Evolutionary conservation across 2,329 filamentous ascomycete genomes (phyloP).

Genomic region (Colletotrichum scovillei): DNA sequence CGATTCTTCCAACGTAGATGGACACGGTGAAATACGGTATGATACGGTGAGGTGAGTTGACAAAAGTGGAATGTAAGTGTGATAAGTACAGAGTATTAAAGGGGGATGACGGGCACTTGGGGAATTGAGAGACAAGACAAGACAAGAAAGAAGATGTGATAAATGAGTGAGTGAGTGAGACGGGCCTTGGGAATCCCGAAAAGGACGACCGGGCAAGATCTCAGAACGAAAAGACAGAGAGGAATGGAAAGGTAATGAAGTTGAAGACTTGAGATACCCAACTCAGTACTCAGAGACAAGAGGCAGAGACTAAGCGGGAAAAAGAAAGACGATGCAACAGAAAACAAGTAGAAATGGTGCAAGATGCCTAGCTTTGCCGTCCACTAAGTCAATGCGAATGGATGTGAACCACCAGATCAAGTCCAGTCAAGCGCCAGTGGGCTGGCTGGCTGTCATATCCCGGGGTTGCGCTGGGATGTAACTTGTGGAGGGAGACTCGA

Average conservation of each 20-base stretch:
- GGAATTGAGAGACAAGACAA: background rate
- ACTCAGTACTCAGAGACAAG: background rate
- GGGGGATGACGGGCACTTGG: background rate
- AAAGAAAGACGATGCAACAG: background rate
- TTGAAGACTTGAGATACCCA: background rate
- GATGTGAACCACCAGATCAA: background rate
- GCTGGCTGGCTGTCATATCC: background rate
- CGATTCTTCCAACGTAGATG: background rate
- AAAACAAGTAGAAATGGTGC: background rate
- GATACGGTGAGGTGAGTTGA: conserved; percentile 1
- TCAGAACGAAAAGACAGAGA: background rate
- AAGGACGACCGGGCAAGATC: no score
- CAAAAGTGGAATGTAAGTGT: conserved; percentile 2
- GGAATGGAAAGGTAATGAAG: background rate
- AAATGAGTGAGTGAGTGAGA: background rate
- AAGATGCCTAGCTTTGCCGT: background rate
- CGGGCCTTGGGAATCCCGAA: no score
- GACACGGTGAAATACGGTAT: conserved; percentile 8
- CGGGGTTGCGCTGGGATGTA: background rate
- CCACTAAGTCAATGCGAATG: background rate
- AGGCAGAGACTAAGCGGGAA: background rate
- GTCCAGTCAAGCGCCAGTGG: background rate
- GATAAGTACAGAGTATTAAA: background rate
- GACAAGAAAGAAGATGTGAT: background rate
- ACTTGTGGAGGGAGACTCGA: background rate